A percentile compares a stretch with the other conserved stretches of the same genome.
Conservation (phyloP, 2,329 filamentous ascomycete species). For the Aciculosporium take region DNA sequence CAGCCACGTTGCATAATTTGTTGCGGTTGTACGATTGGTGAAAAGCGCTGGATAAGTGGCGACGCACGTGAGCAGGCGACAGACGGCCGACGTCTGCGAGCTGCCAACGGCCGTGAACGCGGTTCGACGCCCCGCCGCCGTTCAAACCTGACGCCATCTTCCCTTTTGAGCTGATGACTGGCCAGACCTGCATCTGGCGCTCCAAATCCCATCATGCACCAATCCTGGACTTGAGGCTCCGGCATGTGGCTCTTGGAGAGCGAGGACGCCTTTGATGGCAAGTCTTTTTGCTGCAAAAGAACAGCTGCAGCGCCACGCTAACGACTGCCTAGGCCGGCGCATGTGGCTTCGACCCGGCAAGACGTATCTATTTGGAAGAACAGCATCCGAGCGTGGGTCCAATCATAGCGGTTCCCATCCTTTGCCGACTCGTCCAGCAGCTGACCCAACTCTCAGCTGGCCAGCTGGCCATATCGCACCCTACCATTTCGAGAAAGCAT, state of each 20-base stretch:
- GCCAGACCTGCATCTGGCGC: neutral
- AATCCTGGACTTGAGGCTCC: neutral
- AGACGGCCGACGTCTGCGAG: constrained; percentile 1
- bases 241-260: constrained; percentile 53
- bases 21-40: too few species aligned
- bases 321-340: constrained; percentile 25
- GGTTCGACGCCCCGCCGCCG: too few species aligned
- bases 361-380: constrained; percentile 73
- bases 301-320: constrained; percentile 1
- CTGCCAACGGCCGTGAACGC: too few species aligned
- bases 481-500: constrained; percentile 80
- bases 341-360: constrained; percentile 80
- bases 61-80: constrained; percentile 15
- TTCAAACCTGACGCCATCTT: too few species aligned
- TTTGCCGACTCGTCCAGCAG: neutral
- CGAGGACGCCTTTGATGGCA: constrained; percentile 37
- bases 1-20: too few species aligned
- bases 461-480: constrained; percentile 57
- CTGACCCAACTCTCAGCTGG: constrained; percentile 32
- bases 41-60: too few species aligned
- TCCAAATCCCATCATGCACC: neutral
- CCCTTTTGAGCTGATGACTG: neutral
- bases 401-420: too few species aligned
- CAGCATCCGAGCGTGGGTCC: constrained; percentile 45
- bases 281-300: constrained; percentile 3